Evolutionary conservation across 345 rosid genomes (phyloP), one percentile per base, ranked within the genome.

Genomic region (Sisymbrium altissimum): DNA sequence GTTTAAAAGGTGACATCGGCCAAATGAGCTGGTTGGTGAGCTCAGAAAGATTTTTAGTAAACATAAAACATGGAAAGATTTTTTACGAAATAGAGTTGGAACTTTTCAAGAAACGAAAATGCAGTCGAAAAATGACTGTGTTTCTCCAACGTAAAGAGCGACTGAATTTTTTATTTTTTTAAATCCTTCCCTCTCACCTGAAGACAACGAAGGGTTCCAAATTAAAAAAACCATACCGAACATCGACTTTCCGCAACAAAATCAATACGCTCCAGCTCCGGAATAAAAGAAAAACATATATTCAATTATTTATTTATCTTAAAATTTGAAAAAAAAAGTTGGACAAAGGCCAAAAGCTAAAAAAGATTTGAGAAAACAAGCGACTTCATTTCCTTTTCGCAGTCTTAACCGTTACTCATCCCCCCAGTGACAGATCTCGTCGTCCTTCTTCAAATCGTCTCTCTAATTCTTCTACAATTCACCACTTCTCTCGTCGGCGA

Each of bases 381-480:
- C 50, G 44, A 54, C 67, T 33, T 45, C 32, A 65, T 19, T 40
- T 36, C 63, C 17, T 5, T 30, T 4, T 63, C 59, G 1, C 32
- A 55, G 60, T 48, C 48, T 43, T 77, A 56, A 71, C 73, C 38
- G 73, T 71, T 66, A 66, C 81, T 23, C 73, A 49, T 58, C 21
- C 4, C 36, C 29, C 36, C 27, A 76, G 25, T 78, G 70, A 64
- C 67, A 71, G 79, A 75, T 78, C 75, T 50, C 66, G 43, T 68
- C 63, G 60, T 12, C 13, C 54, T 39, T 62, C 39, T 32, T 0
- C 71, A 59, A 3, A 45, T 61, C 38, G 45, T 32, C 56, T 17
- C 58, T 27, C 76, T 48, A 9, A 9, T 39, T 56, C 70, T 50
- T 62, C 70, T 5, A 8, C 75, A 66, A 15, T 62, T 48, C 39